phyloP scores from a whole-genome alignment of 768 basidiomycete species.

The Termitomyces titanicus region DNA sequence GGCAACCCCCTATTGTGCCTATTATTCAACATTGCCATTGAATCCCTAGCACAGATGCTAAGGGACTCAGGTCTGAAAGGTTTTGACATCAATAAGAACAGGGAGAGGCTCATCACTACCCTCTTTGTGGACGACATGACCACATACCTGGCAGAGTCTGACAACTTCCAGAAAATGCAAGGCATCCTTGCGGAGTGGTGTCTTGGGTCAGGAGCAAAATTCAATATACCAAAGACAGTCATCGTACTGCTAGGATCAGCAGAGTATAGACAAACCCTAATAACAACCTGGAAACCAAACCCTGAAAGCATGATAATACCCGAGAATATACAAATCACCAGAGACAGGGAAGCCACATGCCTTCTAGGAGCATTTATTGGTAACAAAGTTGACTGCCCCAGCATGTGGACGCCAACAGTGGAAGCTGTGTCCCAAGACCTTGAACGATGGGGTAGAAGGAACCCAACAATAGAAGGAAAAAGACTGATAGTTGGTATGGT shows the following conservation, averaged over 20 bases:
- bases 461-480: conserved; percentile 27
- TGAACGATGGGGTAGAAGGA: conserved; percentile 18
- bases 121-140: no score
- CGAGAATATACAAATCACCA: conserved; percentile 21
- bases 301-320: conserved; percentile 8
- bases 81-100: no score
- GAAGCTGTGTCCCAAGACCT: conserved; percentile 23
- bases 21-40: no score
- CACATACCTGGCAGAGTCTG: no score
- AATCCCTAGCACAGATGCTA: no score
- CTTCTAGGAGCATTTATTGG: conserved; percentile 31
- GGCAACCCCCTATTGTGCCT: no score
- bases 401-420: conserved; percentile 20
- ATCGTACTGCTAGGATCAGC: conserved; percentile 5
- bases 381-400: conserved; percentile 18
- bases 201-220: no score
- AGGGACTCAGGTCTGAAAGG: no score
- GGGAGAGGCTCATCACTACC: no score
- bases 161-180: no score
- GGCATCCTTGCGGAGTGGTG: no score
- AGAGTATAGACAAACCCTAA: conserved; percentile 29
- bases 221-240: no score
- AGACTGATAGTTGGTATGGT: conserved; percentile 20
- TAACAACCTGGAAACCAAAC: conserved; percentile 7
- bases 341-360: conserved; percentile 24